Evolutionary conservation across 352 stramenopile genomes (phyloP).

Genomic region (Hyaloperonospora arabidopsidis): DNA sequence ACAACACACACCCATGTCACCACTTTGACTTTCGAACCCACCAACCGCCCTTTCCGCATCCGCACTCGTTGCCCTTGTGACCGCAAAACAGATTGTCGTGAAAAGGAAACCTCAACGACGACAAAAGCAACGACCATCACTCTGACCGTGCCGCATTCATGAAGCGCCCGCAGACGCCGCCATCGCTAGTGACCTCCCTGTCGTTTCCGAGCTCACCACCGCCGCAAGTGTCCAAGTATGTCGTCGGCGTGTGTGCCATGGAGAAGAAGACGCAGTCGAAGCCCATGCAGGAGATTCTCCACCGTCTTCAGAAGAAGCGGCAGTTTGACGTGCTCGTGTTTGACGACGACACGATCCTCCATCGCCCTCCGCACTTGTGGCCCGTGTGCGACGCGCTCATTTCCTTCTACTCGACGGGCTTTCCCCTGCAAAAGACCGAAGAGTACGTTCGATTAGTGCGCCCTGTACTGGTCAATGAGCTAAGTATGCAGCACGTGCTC

Average conservation of each 20-base stretch:
- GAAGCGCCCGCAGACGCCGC: conserved; percentile 26
- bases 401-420: conserved; percentile 97
- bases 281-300: conserved; percentile 95
- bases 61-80: too few species aligned
- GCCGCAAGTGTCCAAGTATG: conserved; percentile 47
- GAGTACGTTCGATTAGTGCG: conserved; percentile 93
- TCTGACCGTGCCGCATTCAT: conserved; percentile 15
- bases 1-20: too few species aligned
- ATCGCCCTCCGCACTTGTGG: conserved; percentile 91
- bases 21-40: too few species aligned
- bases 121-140: conserved; percentile 14
- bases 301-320: conserved; percentile 84
- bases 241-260: conserved; percentile 97
- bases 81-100: too few species aligned
- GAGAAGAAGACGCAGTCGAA: conserved; percentile 98
- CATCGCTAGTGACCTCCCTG: conserved; percentile 6
- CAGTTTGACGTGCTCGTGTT: conserved; percentile 98
- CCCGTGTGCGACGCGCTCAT: conserved; percentile 96
- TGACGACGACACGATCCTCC: conserved; percentile 93
- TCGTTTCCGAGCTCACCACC: conserved; percentile 14
- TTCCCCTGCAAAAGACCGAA: conserved; percentile 95
- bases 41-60: too few species aligned
- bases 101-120: too few species aligned
- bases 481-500: conserved; percentile 94
- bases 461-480: conserved; percentile 96